Evolutionary conservation across 192 early-diverging fungal species (phyloP).

Genomic region (Backusella westeae): DNA sequence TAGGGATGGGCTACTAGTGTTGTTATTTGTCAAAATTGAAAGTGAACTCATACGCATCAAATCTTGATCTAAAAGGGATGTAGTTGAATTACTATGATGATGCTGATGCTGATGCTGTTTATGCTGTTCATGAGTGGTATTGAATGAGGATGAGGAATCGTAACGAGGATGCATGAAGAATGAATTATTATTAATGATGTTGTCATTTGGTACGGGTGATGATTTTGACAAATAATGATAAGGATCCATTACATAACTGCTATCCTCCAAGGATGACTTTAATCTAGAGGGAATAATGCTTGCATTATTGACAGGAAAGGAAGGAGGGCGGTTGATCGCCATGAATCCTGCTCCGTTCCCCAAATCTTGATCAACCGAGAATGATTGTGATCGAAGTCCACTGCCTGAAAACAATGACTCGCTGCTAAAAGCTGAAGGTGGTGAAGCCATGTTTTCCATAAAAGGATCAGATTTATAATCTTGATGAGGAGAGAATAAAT

Average conservation of each 20-base stretch:
- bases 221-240: slow-evolving; percentile 34
- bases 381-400: slow-evolving; percentile 30
- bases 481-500: slow-evolving; percentile 50
- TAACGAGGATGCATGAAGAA: slow-evolving; percentile 23
- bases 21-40: slow-evolving; percentile 41
- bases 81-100: slow-evolving; percentile 1
- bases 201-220: slow-evolving; percentile 20
- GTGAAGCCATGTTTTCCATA: slow-evolving; percentile 24
- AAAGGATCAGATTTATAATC: slow-evolving; percentile 23
- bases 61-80: background rate
- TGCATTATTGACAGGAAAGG: background rate
- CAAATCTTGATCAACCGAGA: slow-evolving; percentile 31
- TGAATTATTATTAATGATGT: slow-evolving; percentile 5
- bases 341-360: background rate
- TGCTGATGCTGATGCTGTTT: slow-evolving; percentile 9
- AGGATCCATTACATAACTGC: background rate
- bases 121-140: slow-evolving; percentile 22
- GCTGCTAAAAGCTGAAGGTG: slow-evolving; percentile 34
- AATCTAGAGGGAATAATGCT: background rate
- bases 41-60: slow-evolving; percentile 26
- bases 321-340: background rate
- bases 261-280: background rate
- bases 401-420: slow-evolving; percentile 31
- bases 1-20: background rate
- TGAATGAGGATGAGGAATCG: slow-evolving; percentile 38